Base-by-base conservation (phyloP, 2,329 filamentous ascomycete species). In the Chaetomium sp. region DNA sequence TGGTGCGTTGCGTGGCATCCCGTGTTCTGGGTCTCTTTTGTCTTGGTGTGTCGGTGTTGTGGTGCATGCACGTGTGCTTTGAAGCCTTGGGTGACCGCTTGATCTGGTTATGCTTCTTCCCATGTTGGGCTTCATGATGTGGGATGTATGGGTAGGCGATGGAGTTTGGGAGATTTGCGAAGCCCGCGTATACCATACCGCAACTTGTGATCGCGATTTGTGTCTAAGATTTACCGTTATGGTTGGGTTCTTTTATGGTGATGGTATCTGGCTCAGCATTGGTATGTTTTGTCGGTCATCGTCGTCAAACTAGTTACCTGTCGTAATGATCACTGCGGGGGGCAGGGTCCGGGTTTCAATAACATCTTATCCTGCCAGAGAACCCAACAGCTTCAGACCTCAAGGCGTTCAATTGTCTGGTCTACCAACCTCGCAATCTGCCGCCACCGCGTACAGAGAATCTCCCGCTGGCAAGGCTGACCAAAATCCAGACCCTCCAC, bases 361-460 rank as follows among this genome's bases (percentile, higher is more conserved):
- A 16, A 42, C n/a, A n/a, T 42, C 38, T 42, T 19, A 7, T 42
- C 2, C 38, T n/a, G 5, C 19, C 7, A 13, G 16, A 4, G 16
- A 42, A n/a, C 16, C 13, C 35, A 42, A 19, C 19, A 42, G 7
- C 38, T 3, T 66, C 62, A 67, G n/a, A 16, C n/a, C 35, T 64
- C 61, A 54, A 78, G 69, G 45, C 72, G 75, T 53, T 73, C 65
- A 68, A 79, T 77, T 57, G 79, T 76, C 38, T 69, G 71, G 59
- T 74, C 72, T 12, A 80, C 71, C 65, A 83, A 70, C 1, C 65
- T 59, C 53, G 71, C 68, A 55, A 83, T 78, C 69, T 83, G 81
- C 64, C 68, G 68, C 82, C 81, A 84, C 59, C 75, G 76, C 60
- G 69, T 70, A 13, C 71, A 59, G 10, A 83, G 67, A n/a, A 78